Evolutionary conservation across 768 basidiomycete genomes (phyloP), one percentile per base, ranked within the genome.

Genomic region (Tephrocybe sp.): DNA sequence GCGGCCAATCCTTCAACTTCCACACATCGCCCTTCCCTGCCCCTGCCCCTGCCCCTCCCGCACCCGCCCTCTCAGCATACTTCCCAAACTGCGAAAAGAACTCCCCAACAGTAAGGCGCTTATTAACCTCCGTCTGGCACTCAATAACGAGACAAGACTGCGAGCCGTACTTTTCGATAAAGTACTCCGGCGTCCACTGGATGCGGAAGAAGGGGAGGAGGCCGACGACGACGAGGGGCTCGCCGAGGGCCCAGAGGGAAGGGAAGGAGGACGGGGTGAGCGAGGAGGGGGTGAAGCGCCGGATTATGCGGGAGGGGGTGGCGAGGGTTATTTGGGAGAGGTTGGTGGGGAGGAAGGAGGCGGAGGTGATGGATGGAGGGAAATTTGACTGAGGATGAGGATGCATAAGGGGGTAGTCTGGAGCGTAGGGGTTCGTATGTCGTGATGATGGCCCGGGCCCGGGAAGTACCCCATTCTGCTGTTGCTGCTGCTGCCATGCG

Each of bases 11-110:
- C 86, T 94, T 57, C 27, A 49, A 13, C 22, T 37, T 36, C 26
- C 42, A 44, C 27, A 48, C 27, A 1, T 26, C 19, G 1, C 40
- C 30, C 19, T 9, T 8, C 6, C 21, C 35, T 4, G 7, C 1
- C 35, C n/a, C 24, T n/a, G 12, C 16, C 11, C 6, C 7, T 51
- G 13, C 46, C 7, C 39, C 42, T 15, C n/a, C 25, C 16, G 13
- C 79, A 5, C 4, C 75, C 18, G 59, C 70, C 44, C 82, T 72
- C 5, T 65, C 79, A 53, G 76, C 76, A 47, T 86, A 85, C 42
- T 78, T 72, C 49, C 91, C 91, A 64, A 96, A 97, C 67, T 68
- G 64, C 9, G 69, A 68, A 61, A 98, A 97, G 69, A 97, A 98
- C 46, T 87, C 79, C 5, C 73, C 77, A 5, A 98, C 84, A 0